Conservation (phyloP, 139 green algal genomes). For the Chara braunii region DNA sequence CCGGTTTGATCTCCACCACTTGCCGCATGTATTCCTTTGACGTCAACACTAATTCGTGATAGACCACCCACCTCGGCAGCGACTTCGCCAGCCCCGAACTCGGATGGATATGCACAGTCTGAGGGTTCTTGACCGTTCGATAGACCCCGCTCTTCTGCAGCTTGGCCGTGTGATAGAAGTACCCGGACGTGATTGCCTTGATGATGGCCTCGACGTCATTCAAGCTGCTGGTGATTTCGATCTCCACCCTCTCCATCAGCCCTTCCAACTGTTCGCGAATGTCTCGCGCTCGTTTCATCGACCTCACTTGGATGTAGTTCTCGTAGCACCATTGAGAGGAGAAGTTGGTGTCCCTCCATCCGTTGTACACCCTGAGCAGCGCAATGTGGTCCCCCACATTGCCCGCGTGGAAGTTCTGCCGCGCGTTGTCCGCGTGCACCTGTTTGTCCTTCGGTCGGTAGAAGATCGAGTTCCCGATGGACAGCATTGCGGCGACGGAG, state of each 20-base stretch:
- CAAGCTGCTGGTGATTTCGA: slow-evolving; percentile 69
- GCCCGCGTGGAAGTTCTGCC: slow-evolving; percentile 77
- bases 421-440: slow-evolving; percentile 84
- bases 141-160: slow-evolving; percentile 83
- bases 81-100: slow-evolving; percentile 64
- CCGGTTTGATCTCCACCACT: slow-evolving; percentile 84
- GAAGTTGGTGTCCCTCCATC: slow-evolving; percentile 85
- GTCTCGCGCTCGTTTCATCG: slow-evolving; percentile 91
- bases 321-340: slow-evolving; percentile 87
- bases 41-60: slow-evolving; percentile 93
- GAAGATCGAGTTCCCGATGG: slow-evolving; percentile 79
- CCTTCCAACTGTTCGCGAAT: slow-evolving; percentile 91
- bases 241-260: slow-evolving; percentile 93
- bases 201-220: slow-evolving; percentile 63
- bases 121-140: slow-evolving; percentile 89
- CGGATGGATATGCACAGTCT: slow-evolving; percentile 94
- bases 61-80: slow-evolving; percentile 62
- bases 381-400: slow-evolving; percentile 91
- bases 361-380: slow-evolving; percentile 48
- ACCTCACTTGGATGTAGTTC: slow-evolving; percentile 84
- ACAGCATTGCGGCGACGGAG: slow-evolving; percentile 89
- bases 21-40: slow-evolving; percentile 97
- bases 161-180: slow-evolving; percentile 88
- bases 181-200: slow-evolving; percentile 54
- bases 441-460: slow-evolving; percentile 95